These are phyloP conservation scores for Gleditsia sinensis DNA, from an alignment of 306 rosid species.

Conservation along the genomic window DNA sequence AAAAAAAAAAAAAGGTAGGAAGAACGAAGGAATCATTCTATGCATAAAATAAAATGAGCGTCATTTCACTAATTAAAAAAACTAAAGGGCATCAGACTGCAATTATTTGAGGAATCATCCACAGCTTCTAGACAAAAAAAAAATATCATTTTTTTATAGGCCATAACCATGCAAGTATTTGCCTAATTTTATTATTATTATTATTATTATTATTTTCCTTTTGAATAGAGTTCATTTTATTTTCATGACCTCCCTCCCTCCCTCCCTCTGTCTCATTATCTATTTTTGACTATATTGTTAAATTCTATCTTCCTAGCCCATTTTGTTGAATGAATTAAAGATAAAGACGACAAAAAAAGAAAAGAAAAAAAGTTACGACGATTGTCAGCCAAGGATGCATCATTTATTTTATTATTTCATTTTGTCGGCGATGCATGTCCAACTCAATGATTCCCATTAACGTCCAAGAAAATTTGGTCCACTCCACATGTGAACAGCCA, in stretches of 20 bases:
- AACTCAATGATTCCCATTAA: conserved; percentile 21
- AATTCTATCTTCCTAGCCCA: not conserved
- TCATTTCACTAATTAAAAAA: too few relatives aligned
- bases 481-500: not conserved
- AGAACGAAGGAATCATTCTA: not conserved
- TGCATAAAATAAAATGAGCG: not conserved
- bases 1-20: not conserved
- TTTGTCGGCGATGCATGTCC: conserved; percentile 33
- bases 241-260: too few relatives aligned
- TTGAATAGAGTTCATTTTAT: not conserved
- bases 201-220: too few relatives aligned
- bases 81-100: too few relatives aligned
- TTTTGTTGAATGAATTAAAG: not conserved
- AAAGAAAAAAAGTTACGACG: not conserved
- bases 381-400: not conserved
- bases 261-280: not conserved
- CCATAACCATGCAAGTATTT: not conserved
- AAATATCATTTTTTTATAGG: too few relatives aligned
- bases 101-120: not conserved
- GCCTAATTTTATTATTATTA: not conserved
- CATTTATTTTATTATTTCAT: not conserved
- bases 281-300: not conserved
- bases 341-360: not conserved
- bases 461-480: conserved; percentile 9
- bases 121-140: not conserved